Percentiles rank a stretch among this genome's conserved stretches.
Conservation (phyloP, 2,329 filamentous ascomycete species). For the Talaromyces sp. region DNA sequence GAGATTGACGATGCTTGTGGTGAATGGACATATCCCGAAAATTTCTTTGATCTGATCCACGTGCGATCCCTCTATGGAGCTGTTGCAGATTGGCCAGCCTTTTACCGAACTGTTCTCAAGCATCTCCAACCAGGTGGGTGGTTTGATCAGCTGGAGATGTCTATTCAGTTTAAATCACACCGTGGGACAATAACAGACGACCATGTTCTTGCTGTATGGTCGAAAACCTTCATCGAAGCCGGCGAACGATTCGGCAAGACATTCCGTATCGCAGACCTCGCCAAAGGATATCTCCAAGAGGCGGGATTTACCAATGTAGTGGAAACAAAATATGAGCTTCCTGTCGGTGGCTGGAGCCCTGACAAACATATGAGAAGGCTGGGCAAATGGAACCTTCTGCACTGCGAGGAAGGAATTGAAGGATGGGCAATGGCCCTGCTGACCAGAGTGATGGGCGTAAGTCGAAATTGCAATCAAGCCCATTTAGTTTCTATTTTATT, state of each 20-base stretch:
- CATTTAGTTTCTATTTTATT: not conserved
- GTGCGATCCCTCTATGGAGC: slow-evolving; percentile 20
- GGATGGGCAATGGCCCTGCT: slow-evolving; percentile 26
- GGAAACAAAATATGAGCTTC: slow-evolving; percentile 20
- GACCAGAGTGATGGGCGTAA: slow-evolving; percentile 24
- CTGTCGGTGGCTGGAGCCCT: slow-evolving; percentile 6
- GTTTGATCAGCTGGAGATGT: slow-evolving; percentile 23
- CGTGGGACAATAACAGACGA: slow-evolving; percentile 17
- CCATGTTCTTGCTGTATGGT: slow-evolving; percentile 13
- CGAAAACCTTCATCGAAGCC: slow-evolving; percentile 15
- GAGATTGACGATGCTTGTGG: slow-evolving; percentile 21
- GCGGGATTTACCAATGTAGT: slow-evolving; percentile 49
- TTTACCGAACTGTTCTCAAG: slow-evolving; percentile 18
- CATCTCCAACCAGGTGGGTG: slow-evolving; percentile 23
- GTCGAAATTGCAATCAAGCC: not conserved
- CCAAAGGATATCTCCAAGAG: slow-evolving; percentile 38
- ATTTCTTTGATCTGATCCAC: slow-evolving; percentile 24
- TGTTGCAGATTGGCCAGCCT: slow-evolving; percentile 21
- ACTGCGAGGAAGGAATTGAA: slow-evolving; percentile 5
- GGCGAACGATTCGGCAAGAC: slow-evolving; percentile 19
- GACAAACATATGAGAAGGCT: not conserved
- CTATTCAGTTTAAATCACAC: slow-evolving; percentile 21
- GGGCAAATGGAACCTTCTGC: slow-evolving; percentile 1
- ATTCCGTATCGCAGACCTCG: slow-evolving; percentile 22
- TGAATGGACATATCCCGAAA: slow-evolving; percentile 19